Evolutionary conservation across 2,329 filamentous ascomycete genomes (phyloP).

Genomic region (Decorospora gaudefroyi): DNA sequence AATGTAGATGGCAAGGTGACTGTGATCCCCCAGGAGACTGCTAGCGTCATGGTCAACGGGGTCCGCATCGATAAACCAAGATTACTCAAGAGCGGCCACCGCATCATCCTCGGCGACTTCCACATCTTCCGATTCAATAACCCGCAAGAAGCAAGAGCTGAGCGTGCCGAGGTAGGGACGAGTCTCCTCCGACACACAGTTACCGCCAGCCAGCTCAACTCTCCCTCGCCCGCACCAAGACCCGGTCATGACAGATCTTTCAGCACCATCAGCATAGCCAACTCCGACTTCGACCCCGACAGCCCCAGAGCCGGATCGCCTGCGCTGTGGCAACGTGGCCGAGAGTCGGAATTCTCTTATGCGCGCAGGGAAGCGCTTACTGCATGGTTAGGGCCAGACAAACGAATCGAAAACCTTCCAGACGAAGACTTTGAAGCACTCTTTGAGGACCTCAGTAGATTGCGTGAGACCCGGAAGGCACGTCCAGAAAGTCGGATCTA

Average conservation of each 20-base stretch:
- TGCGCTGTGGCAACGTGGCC: constrained; percentile 65
- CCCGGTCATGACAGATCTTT: constrained; percentile 72
- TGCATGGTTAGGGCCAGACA: constrained; percentile 85
- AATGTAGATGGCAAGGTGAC: constrained; percentile 94
- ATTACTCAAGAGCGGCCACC: constrained; percentile 85
- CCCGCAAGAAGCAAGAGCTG: constrained; percentile 90
- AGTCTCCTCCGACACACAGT: constrained; percentile 85
- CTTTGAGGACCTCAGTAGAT: constrained; percentile 91
- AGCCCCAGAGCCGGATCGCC: constrained; percentile 81
- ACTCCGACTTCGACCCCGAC: constrained; percentile 73
- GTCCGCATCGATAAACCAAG: constrained; percentile 84
- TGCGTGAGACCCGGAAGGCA: constrained; percentile 80
- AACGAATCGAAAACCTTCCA: constrained; percentile 85
- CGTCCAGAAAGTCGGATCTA: constrained; percentile 60
- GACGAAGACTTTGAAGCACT: constrained; percentile 93
- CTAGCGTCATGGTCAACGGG: constrained; percentile 97
- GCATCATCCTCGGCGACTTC: constrained; percentile 95
- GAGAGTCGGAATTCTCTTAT: constrained; percentile 93
- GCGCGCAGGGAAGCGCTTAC: constrained; percentile 91
- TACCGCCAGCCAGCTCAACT: constrained; percentile 65
- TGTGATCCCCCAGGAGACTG: constrained; percentile 84
- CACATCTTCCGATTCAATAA: constrained; percentile 99
- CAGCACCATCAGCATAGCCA: constrained; percentile 69
- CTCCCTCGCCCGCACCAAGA: constrained; percentile 65
- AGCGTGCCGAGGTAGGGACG: constrained; percentile 76